Evolutionary conservation across 495 filamentous ascomycete species (phyloP).

Genomic region (Aspergillus asperescens): DNA sequence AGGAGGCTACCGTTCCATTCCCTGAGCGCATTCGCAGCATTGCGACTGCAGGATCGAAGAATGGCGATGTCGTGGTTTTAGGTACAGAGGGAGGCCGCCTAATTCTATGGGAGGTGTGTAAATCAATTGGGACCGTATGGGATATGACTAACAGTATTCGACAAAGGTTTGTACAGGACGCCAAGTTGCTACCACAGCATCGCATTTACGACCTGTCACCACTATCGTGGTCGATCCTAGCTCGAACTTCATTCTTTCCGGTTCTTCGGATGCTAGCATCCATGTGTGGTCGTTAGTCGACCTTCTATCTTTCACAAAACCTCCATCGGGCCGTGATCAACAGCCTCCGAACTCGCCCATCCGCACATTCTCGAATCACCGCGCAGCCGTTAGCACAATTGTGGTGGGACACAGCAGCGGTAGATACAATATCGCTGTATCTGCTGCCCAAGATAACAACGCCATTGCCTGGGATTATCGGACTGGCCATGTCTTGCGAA

Average conservation of each 20-base stretch:
- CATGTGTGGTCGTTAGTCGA: slow-evolving; percentile 80
- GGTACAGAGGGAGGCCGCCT: slow-evolving; percentile 85
- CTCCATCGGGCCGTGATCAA: slow-evolving; percentile 30
- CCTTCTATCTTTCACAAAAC: slow-evolving; percentile 61
- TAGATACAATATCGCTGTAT: slow-evolving; percentile 68
- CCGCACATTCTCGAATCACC: slow-evolving; percentile 70
- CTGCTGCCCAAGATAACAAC: slow-evolving; percentile 72
- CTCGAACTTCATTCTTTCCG: slow-evolving; percentile 76
- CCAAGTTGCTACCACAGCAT: slow-evolving; percentile 77
- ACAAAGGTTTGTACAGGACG: slow-evolving; percentile 74
- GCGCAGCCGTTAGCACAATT: slow-evolving; percentile 69
- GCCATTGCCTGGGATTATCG: slow-evolving; percentile 87
- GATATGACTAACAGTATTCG: neutral
- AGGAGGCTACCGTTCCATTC: slow-evolving; percentile 82
- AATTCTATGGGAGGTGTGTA: slow-evolving; percentile 83
- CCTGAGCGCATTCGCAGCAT: slow-evolving; percentile 77
- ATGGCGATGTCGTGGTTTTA: slow-evolving; percentile 65
- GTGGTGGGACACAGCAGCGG: slow-evolving; percentile 61
- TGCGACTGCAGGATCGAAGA: slow-evolving; percentile 51
- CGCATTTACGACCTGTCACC: slow-evolving; percentile 82
- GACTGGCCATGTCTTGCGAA: slow-evolving; percentile 67
- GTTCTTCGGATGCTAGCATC: slow-evolving; percentile 81
- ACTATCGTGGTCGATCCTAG: slow-evolving; percentile 65
- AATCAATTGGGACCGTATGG: neutral
- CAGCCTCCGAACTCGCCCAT: slow-evolving; percentile 49